Conservation (phyloP, 208 protist genomes). For the Acanthamoeba sp. region DNA sequence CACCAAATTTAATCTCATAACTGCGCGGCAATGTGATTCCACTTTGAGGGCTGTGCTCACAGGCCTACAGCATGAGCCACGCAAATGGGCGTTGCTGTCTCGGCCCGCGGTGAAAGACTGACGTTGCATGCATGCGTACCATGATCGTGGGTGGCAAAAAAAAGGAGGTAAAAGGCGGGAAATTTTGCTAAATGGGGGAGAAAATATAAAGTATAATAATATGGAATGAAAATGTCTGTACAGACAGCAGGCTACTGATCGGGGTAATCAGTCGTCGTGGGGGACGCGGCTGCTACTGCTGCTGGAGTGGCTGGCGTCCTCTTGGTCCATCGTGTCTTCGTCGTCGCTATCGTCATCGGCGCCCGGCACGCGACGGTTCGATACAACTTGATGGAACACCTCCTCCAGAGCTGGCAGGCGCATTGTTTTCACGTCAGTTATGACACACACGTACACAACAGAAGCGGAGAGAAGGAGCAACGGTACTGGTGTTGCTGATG, state of each 20-base stretch:
- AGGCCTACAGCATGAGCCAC: too few species aligned
- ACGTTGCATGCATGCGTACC: too few species aligned
- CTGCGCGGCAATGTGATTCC: too few species aligned
- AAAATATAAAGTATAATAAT: neutral
- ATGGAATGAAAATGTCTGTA: neutral
- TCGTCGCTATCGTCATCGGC: neutral
- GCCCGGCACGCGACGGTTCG: neutral
- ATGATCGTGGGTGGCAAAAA: too few species aligned
- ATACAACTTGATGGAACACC: constrained; percentile 51
- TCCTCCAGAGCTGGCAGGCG: constrained; percentile 39
- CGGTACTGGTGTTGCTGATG: constrained; percentile 78
- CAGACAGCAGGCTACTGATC: neutral
- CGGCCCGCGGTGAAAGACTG: too few species aligned
- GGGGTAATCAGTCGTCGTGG: neutral
- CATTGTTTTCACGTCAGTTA: neutral
- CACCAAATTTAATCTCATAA: neutral
- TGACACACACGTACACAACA: neutral
- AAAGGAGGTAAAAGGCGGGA: too few species aligned
- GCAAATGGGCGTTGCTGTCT: too few species aligned
- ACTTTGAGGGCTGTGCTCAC: too few species aligned
- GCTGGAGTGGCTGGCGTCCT: neutral
- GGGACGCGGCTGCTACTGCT: neutral
- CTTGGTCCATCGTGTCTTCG: neutral
- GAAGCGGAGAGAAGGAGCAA: neutral
- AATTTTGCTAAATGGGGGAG: too few species aligned